Evolutionary conservation across 176 grass and related monocot species (phyloP).

Genomic region (Otatea glauca): DNA sequence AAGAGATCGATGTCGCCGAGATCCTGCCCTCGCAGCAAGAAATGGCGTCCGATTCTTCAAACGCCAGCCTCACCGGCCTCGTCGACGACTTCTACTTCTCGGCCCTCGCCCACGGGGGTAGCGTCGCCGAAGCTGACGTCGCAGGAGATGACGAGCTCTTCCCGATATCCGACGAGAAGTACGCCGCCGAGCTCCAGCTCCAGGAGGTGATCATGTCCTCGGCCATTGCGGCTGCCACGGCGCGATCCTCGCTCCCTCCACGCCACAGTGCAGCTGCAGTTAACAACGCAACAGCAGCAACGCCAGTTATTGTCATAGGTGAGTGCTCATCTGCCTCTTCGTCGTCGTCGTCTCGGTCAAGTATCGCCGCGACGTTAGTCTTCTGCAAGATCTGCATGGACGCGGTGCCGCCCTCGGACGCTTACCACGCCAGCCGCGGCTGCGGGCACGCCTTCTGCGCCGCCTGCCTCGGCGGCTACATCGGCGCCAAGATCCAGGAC

Average conservation of each 20-base stretch:
- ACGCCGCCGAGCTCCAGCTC: slow-evolving; percentile 62
- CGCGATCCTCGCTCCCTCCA: too few relatives aligned
- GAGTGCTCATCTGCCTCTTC: slow-evolving; percentile 9
- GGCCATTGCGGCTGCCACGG: neutral
- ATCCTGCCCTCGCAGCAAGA: neutral
- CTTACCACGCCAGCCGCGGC: slow-evolving; percentile 24
- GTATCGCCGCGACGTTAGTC: neutral
- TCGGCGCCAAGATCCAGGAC: slow-evolving; percentile 59
- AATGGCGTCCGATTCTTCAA: slow-evolving; percentile 42
- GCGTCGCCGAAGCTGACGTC: slow-evolving; percentile 32
- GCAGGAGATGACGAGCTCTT: slow-evolving; percentile 50
- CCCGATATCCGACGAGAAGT: slow-evolving; percentile 74
- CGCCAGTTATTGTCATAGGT: neutral
- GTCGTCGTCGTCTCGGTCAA: neutral
- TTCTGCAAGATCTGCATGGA: slow-evolving; percentile 88
- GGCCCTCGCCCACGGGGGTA: slow-evolving; percentile 38
- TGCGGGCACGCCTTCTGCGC: slow-evolving; percentile 71
- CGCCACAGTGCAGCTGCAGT: too few relatives aligned
- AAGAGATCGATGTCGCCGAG: too few relatives aligned
- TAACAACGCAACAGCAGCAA: too few relatives aligned
- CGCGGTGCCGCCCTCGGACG: neutral
- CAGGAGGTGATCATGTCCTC: slow-evolving; percentile 68
- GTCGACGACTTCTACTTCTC: slow-evolving; percentile 74
- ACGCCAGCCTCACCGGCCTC: slow-evolving; percentile 21
- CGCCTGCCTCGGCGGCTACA: slow-evolving; percentile 51